A percentile compares a stretch with the other conserved stretches of the same genome.
Evolutionary conservation across 208 protist genomes (phyloP).

Genomic region (Spongospora subterranea): DNA sequence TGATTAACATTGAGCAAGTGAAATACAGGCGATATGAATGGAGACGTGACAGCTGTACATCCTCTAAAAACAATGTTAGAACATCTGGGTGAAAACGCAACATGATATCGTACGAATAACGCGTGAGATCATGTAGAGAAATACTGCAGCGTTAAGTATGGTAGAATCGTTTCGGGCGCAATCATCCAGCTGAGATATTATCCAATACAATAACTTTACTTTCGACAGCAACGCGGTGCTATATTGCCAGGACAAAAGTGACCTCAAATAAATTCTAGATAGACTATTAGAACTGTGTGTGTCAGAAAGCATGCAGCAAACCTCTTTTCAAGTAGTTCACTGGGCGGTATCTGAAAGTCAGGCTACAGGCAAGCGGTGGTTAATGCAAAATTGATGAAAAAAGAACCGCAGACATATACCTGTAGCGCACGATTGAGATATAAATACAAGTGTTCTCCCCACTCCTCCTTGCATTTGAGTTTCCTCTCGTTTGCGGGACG

Average conservation of each 20-base stretch:
- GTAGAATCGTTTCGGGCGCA: background rate
- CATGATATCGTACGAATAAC: background rate
- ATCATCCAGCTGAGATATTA: conserved; percentile 8
- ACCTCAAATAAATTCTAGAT: background rate
- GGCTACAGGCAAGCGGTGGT: background rate
- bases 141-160: background rate
- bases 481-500: background rate
- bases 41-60: conserved; percentile 19
- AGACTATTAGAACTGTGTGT: too few relatives aligned
- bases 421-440: background rate
- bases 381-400: background rate
- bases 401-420: background rate
- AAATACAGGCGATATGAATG: conserved; percentile 23
- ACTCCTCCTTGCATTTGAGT: conserved; percentile 50
- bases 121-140: background rate
- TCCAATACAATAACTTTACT: conserved; percentile 23
- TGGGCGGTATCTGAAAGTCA: background rate
- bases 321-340: background rate
- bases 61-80: conserved; percentile 28
- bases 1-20: background rate
- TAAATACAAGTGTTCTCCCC: background rate
- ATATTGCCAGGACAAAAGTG: conserved; percentile 19
- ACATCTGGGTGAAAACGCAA: background rate
- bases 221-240: background rate
- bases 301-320: too few relatives aligned